Evolutionary conservation across 2,329 filamentous ascomycete species (phyloP).

Genomic region (Diaporthe velutina): DNA sequence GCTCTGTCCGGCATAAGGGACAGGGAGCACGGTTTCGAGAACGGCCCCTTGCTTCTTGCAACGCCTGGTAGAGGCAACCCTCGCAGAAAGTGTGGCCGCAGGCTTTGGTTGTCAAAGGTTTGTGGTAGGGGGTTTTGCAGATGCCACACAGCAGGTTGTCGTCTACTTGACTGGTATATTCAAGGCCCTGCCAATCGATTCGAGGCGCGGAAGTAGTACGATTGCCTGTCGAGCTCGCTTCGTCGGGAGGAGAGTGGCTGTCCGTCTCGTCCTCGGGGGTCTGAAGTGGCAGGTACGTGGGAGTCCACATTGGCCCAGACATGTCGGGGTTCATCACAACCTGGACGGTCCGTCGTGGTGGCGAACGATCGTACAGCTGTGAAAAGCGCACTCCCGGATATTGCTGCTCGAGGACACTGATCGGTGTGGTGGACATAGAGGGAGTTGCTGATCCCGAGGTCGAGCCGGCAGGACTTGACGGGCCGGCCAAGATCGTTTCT

Average conservation of each 20-base stretch:
- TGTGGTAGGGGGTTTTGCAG: slow-evolving; percentile 71
- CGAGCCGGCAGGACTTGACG: slow-evolving; percentile 8
- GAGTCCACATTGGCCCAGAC: not conserved
- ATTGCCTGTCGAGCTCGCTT: not conserved
- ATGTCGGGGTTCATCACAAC: no score
- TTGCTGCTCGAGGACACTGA: not conserved
- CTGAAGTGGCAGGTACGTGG: not conserved
- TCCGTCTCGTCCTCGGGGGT: not conserved
- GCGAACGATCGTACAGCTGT: not conserved
- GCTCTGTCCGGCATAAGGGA: slow-evolving; percentile 68
- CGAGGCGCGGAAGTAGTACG: not conserved
- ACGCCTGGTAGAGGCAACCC: slow-evolving; percentile 63
- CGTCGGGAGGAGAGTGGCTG: not conserved
- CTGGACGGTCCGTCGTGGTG: not conserved
- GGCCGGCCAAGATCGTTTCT: slow-evolving; percentile 14
- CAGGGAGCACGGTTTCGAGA: slow-evolving; percentile 60
- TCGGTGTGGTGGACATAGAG: not conserved
- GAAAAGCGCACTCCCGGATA: not conserved
- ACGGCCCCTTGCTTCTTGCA: slow-evolving; percentile 7
- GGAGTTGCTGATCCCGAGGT: slow-evolving; percentile 23
- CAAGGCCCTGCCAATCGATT: slow-evolving; percentile 50
- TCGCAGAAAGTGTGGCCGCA: slow-evolving; percentile 77
- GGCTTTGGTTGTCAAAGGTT: slow-evolving; percentile 68
- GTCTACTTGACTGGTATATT: slow-evolving; percentile 50
- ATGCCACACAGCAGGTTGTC: slow-evolving; percentile 53